Base-by-base conservation (phyloP, 2,329 filamentous ascomycete genomes). In the Phialemonium atrogriseum region DNA sequence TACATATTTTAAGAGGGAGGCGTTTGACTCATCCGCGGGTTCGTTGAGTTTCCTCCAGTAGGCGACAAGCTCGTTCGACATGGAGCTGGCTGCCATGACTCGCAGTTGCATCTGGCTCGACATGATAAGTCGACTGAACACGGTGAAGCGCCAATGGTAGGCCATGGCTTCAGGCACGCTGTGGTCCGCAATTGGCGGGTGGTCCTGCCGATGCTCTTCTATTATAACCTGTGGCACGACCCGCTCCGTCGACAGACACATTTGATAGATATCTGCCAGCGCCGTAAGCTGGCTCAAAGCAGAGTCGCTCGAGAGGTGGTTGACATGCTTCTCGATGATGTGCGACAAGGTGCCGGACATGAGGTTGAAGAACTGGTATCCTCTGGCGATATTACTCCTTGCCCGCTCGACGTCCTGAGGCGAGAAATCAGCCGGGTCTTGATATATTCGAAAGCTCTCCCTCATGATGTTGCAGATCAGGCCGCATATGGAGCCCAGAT, bases 81-180 rank as follows among this genome's bases (percentile, higher is more conserved):
- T 80, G 13, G 64, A 65, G n/a, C 76, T 72, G 30, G 89, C 78
- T 13, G 85, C 86, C 51, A 76, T 70, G 10, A 93, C 83, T 22
- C 89, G 80, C 22, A 95, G 66, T 49, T 94, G 85, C 86, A 96
- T 94, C 47, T 89, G 84, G 21, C 84, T 80, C 35, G 84, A 89
- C 47, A 73, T 77, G 32, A 95, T 79, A 43, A 89, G 77, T 43
- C 75, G 80, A 45, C 75, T 76, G 31, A 84, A 62, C 2, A 80
- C 62, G 25, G 66, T 64, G 44, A 94, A 77, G 30, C 76, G 79
- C 80, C 84, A 93, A 34, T 77, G 68, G 32, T 67, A 63, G 2
- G 66, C 57, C 11, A 82, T 62, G 1, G 77, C 61, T 7, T 72
- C 68, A 2, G 61, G 47, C 1, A 61, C 60, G 35, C 57, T 56